Percentiles rank a stretch among this genome's conserved stretches.
phyloP scores from a whole-genome alignment of 23 red algal species.

The Cyanidiococcus yangmingshanensis region DNA sequence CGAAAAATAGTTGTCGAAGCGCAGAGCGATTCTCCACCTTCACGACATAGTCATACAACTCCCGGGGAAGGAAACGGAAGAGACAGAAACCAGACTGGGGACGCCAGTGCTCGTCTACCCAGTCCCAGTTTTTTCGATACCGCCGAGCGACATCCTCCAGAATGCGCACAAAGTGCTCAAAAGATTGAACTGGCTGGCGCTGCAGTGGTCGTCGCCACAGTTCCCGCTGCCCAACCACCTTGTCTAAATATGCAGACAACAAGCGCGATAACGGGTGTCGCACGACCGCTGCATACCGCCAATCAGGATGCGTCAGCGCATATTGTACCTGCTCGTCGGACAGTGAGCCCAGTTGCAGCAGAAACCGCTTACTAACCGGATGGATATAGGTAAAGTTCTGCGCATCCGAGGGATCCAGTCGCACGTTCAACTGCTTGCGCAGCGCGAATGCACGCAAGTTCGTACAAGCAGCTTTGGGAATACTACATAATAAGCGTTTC shows the following conservation, averaged over 20 bases:
- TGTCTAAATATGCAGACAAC: constrained; percentile 7
- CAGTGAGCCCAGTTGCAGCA: constrained; percentile 10
- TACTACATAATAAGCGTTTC: constrained; percentile 1
- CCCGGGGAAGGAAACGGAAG: neutral
- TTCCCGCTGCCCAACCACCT: neutral
- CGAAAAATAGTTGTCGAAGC: neutral
- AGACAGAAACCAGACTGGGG: constrained; percentile 13
- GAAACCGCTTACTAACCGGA: neutral
- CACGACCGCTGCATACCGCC: constrained; percentile 9
- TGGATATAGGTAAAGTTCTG: neutral
- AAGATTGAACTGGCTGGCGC: neutral
- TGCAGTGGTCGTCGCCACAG: constrained; percentile 14
- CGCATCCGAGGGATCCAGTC: neutral
- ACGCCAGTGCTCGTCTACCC: constrained; percentile 18
- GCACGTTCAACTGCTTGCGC: neutral
- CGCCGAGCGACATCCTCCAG: constrained; percentile 8
- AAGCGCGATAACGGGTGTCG: constrained; percentile 2
- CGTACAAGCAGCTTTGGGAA: constrained; percentile 11
- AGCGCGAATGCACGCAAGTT: constrained; percentile 7
- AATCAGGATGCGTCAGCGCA: neutral
- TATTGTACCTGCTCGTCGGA: constrained; percentile 3
- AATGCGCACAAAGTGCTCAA: constrained; percentile 3
- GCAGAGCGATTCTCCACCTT: neutral
- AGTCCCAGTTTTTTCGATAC: constrained; percentile 19
- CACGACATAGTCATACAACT: constrained; percentile 15